Evolutionary conservation across 768 basidiomycete species (phyloP).

Genomic region (Naganishia vishniacii): DNA sequence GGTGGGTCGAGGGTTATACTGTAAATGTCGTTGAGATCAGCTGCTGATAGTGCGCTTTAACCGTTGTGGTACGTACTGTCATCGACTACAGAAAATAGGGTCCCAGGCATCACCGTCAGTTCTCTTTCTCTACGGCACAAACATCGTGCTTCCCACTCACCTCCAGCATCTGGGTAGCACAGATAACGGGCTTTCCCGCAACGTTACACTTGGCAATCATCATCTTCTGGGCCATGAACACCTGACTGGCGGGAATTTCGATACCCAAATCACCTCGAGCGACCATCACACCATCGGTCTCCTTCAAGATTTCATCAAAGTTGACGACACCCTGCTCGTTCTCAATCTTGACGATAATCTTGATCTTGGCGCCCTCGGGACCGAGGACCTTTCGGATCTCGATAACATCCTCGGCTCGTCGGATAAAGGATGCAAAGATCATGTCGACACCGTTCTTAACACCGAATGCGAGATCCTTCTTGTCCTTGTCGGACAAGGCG

Average conservation of each 20-base stretch:
- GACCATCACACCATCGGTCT: constrained; percentile 98
- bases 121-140: neutral
- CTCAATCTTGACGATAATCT: constrained; percentile 99
- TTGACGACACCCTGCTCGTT: constrained; percentile 98
- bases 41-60: neutral
- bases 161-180: constrained; percentile 99
- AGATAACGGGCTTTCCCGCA: constrained; percentile 94
- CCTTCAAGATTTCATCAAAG: constrained; percentile 96
- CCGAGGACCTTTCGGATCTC: constrained; percentile 92
- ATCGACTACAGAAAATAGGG: constrained; percentile 60
- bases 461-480: constrained; percentile 86
- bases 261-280: constrained; percentile 99
- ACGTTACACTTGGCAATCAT: constrained; percentile 99
- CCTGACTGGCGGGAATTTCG: constrained; percentile 98
- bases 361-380: constrained; percentile 89
- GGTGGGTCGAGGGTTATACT: constrained; percentile 98
- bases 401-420: constrained; percentile 83
- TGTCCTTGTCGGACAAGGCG: constrained; percentile 96
- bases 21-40: neutral
- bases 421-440: constrained; percentile 98
- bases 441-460: constrained; percentile 98
- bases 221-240: constrained; percentile 99
- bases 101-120: constrained; percentile 25
- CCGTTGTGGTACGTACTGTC: constrained; percentile 59
- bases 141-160: constrained; percentile 51